phyloP scores from a whole-genome alignment of 768 basidiomycete species.

The Solioccasus polychromus region DNA sequence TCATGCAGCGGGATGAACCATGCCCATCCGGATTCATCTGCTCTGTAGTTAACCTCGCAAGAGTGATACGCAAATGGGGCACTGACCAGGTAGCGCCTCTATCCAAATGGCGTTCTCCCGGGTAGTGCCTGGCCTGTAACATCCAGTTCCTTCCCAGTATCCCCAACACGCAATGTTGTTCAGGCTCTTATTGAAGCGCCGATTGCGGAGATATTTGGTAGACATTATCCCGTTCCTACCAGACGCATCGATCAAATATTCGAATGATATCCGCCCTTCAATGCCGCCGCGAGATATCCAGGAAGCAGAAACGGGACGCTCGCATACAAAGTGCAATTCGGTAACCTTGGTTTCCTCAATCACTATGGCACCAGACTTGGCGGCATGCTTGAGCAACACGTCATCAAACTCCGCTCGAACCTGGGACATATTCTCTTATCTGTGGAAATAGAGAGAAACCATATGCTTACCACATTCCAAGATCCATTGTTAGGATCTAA shows the following conservation, averaged over 20 bases:
- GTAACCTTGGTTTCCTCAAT: conserved; percentile 7
- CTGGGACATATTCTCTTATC: background rate
- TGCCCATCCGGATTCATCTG: conserved; percentile 55
- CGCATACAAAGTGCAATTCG: conserved; percentile 2
- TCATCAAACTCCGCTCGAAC: conserved; percentile 8
- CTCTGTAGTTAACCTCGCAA: conserved; percentile 3
- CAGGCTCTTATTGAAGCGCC: conserved; percentile 32
- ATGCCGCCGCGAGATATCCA: background rate
- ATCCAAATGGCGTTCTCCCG: conserved; percentile 37
- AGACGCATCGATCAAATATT: conserved; percentile 11
- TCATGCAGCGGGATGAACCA: conserved; percentile 56
- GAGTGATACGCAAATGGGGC: too few relatives aligned
- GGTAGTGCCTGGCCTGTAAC: conserved; percentile 30
- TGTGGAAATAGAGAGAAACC: background rate
- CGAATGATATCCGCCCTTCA: conserved; percentile 3
- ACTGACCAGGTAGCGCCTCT: conserved; percentile 28
- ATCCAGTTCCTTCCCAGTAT: conserved; percentile 32
- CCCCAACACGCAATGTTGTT: conserved; percentile 37
- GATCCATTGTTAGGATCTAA: conserved; percentile 3
- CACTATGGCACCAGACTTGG: background rate
- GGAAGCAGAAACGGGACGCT: conserved; percentile 1
- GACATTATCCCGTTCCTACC: conserved; percentile 12
- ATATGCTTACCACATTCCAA: conserved; percentile 7
- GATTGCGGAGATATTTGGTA: conserved; percentile 32
- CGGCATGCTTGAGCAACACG: background rate